Conservation (phyloP, 2,329 filamentous ascomycete genomes). For the Sarocladium brachiariae region DNA sequence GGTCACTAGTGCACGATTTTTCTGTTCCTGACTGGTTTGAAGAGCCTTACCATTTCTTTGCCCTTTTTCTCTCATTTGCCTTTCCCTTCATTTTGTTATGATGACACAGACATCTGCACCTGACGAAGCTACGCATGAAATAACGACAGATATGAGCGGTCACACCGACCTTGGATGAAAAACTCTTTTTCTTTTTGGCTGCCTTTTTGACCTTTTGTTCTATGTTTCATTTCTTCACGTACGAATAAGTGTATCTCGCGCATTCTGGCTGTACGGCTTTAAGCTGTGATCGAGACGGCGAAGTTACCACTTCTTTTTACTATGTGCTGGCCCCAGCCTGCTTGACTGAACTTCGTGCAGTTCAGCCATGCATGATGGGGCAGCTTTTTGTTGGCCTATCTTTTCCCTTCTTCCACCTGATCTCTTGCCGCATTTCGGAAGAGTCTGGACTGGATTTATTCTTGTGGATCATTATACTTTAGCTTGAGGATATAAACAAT, state of each 20-base stretch:
- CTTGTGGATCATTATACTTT: not conserved
- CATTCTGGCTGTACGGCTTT: too few relatives aligned
- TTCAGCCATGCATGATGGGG: not conserved
- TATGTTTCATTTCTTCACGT: not conserved
- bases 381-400: not conserved
- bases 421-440: not conserved
- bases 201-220: not conserved
- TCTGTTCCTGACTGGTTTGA: too few relatives aligned
- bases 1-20: not conserved
- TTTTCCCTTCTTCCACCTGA: not conserved
- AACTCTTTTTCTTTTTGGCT: not conserved
- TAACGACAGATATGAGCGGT: conserved; percentile 10
- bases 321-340: not conserved
- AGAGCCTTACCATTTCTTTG: conserved; percentile 3
- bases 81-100: not conserved
- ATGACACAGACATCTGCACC: conserved; percentile 9
- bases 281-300: too few relatives aligned
- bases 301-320: too few relatives aligned
- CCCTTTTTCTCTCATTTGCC: not conserved
- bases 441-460: conserved; percentile 1
- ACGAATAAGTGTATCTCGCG: not conserved
- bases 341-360: not conserved
- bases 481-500: conserved; percentile 3
- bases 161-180: conserved; percentile 6
- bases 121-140: conserved; percentile 9